Percentiles rank a stretch among this genome's conserved stretches.
Conservation (phyloP, 2,329 filamentous ascomycete genomes). For the Microdochium trichocladiopsis region DNA sequence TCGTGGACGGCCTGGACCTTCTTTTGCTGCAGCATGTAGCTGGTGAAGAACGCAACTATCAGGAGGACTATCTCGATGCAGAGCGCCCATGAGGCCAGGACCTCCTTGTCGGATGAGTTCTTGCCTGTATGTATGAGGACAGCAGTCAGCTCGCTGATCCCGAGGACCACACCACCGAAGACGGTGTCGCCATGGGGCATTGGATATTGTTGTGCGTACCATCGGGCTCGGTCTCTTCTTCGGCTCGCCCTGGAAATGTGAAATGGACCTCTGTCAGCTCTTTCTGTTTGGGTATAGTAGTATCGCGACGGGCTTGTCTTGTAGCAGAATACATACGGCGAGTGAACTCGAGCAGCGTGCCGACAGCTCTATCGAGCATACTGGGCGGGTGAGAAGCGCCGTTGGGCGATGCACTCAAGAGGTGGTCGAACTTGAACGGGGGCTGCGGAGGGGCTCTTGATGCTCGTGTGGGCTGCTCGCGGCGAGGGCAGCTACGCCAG, state of each 20-base stretch:
- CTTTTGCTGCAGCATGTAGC: conserved; percentile 92
- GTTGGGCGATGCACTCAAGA: background rate
- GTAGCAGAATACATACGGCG: background rate
- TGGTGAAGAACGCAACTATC: conserved; percentile 91
- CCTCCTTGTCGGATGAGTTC: conserved; percentile 82
- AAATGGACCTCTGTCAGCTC: background rate
- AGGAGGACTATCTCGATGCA: conserved; percentile 95
- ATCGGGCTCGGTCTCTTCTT: background rate
- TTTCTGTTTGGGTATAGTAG: too few species aligned
- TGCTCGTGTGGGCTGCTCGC: background rate
- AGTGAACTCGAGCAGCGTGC: background rate
- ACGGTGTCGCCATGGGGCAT: background rate
- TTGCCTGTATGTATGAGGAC: background rate
- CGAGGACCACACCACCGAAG: too few species aligned
- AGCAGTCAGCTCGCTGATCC: background rate
- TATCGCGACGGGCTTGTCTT: too few species aligned
- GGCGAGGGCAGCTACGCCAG: background rate
- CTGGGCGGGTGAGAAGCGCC: background rate
- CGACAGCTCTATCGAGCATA: background rate
- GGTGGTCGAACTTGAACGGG: background rate
- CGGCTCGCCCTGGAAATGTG: background rate
- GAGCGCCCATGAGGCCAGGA: conserved; percentile 92
- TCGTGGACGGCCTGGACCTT: conserved; percentile 97
- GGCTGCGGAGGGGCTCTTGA: background rate
- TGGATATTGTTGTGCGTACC: background rate